These are phyloP conservation scores for Penstemon davidsonii DNA, from an alignment of 257 asterid species.

Conservation along the genomic window DNA sequence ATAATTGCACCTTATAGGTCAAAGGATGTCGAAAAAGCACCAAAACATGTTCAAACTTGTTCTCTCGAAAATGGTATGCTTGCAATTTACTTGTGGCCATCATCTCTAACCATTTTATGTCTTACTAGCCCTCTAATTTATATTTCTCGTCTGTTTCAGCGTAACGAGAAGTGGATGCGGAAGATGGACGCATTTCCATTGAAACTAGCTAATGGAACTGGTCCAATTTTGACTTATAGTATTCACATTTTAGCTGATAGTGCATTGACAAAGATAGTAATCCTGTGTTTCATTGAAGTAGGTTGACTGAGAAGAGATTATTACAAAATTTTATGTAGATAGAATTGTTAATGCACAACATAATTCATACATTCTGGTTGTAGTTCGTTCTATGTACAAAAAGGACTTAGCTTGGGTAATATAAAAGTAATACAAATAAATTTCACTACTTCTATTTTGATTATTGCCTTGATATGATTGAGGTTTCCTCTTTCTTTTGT, in stretches of 20 bases:
- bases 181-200: neutral
- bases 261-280: neutral
- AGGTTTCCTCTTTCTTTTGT: neutral
- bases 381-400: neutral
- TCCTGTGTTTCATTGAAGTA: neutral
- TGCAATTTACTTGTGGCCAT: neutral
- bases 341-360: neutral
- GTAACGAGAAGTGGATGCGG: conserved; percentile 4
- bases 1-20: conserved; percentile 53
- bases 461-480: neutral
- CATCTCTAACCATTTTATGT: neutral
- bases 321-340: neutral
- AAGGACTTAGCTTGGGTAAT: neutral
- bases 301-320: neutral
- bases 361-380: neutral
- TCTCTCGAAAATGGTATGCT: conserved; percentile 1
- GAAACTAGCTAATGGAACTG: neutral
- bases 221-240: neutral
- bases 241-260: neutral
- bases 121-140: neutral
- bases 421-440: neutral
- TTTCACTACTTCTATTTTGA: neutral
- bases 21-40: conserved; percentile 46
- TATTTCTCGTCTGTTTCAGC: neutral
- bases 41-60: conserved; percentile 33